Evolutionary conservation across 2,329 filamentous ascomycete species (phyloP), one percentile per base, ranked within the genome.

Genomic region (Aureobasidium leucospermi): DNA sequence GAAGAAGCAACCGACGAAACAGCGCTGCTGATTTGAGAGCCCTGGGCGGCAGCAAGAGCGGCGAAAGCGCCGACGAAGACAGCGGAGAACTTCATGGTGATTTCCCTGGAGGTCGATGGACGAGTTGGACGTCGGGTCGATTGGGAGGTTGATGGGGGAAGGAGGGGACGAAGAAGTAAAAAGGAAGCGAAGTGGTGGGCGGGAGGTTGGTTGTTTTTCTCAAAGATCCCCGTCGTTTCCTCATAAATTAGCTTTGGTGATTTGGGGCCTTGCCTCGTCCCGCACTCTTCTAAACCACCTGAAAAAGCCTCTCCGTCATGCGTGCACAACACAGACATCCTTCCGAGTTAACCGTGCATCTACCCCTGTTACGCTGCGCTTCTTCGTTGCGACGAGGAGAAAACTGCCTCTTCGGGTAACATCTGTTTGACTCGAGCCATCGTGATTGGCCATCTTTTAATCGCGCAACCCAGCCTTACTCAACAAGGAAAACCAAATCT

Each of bases 151-250:
- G 55, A 47, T 47, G 55, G 34, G 23, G 31, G 55, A 46, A 38
- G 38, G 52, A 57, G 32, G 31, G 52, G 38, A 57, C 29, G 52
- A 38, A 29, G 31, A 19, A 48, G 43, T 38, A 58, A 48, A 48
- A 39, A 41, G 29, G 23, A 41, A 48, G 34, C 10, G 23, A 39
- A 43, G 39, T 29, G 34, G 29, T 34, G 41, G 41, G 32, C 39
- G 43, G 42, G 53, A 58, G 55, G 55, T 48, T 58, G 55, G 55
- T 58, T 58, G 55, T 58, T 58, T 58, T 58, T 58, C 32, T 58
- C 55, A 48, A 47, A 56, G 52, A 36, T 57, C 41, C 32, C 41
- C 52, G 52, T 45, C 52, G 41, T 46, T 45, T 45, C 52, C 41
- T 46, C 16, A 34, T 9, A 39, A 58, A 58, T 43, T 58, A 16